Evolutionary conservation across 371 early-diverging fungal genomes (phyloP).

Genomic region (Gilbertella persicaria): DNA sequence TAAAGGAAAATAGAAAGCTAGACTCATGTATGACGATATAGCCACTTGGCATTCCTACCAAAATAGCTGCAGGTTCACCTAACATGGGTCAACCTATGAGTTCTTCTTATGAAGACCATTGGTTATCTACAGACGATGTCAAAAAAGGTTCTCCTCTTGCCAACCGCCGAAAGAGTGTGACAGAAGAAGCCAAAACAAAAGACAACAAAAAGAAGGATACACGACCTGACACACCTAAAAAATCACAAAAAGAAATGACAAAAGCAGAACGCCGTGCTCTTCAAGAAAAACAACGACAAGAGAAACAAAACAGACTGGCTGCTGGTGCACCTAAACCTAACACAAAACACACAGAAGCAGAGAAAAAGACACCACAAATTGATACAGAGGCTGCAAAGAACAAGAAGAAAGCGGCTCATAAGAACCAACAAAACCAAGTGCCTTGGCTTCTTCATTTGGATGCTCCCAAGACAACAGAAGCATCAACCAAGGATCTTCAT

Average conservation of each 20-base stretch:
- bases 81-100: conserved; percentile 32
- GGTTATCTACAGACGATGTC: conserved; percentile 23
- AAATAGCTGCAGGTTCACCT: conserved; percentile 6
- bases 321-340: conserved; percentile 46
- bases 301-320: conserved; percentile 62
- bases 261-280: conserved; percentile 89
- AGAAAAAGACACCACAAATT: conserved; percentile 22
- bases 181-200: conserved; percentile 19
- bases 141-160: conserved; percentile 14
- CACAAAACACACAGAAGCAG: conserved; percentile 16
- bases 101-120: conserved; percentile 31
- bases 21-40: neutral
- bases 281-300: conserved; percentile 77
- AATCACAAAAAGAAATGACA: conserved; percentile 76
- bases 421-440: conserved; percentile 56
- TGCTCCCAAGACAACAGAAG: conserved; percentile 56
- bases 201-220: conserved; percentile 11
- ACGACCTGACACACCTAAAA: conserved; percentile 29
- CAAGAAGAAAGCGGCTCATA: conserved; percentile 37
- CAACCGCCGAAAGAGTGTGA: conserved; percentile 19
- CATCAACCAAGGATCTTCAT: conserved; percentile 71
- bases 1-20: neutral
- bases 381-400: conserved; percentile 26
- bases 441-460: conserved; percentile 71
- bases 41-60: conserved; percentile 19